Evolutionary conservation across 2,329 filamentous ascomycete genomes (phyloP).

Genomic region (Furcasterigmium sp.): DNA sequence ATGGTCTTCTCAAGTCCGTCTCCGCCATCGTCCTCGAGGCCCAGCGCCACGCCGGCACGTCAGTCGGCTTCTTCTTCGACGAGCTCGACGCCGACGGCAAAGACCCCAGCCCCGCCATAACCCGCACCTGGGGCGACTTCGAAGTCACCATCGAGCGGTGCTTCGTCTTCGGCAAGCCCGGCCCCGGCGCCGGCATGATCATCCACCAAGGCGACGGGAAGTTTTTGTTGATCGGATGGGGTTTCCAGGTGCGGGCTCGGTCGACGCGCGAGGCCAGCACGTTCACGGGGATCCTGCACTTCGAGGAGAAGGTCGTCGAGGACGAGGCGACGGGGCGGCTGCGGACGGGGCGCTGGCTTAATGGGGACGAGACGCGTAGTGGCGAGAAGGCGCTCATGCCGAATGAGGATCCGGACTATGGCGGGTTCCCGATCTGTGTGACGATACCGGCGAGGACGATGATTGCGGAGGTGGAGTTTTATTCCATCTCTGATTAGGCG

Average conservation of each 20-base stretch:
- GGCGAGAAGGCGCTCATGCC: slow-evolving; percentile 42
- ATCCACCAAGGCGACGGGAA: slow-evolving; percentile 16
- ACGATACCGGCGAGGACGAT: slow-evolving; percentile 43
- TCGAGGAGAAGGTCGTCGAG: slow-evolving; percentile 21
- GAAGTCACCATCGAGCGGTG: slow-evolving; percentile 22
- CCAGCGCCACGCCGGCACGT: slow-evolving; percentile 23
- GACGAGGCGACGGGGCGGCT: slow-evolving; percentile 18
- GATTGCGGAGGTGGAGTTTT: slow-evolving; percentile 31
- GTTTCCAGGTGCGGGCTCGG: slow-evolving; percentile 17
- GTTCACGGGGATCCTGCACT: slow-evolving; percentile 18
- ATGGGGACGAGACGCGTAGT: slow-evolving; percentile 26
- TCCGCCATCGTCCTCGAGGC: slow-evolving; percentile 22
- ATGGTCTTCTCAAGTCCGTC: slow-evolving; percentile 19
- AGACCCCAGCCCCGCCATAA: slow-evolving; percentile 17
- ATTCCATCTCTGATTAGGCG: slow-evolving; percentile 12
- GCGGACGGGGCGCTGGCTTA: slow-evolving; percentile 16
- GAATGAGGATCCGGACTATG: slow-evolving; percentile 46
- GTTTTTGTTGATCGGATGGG: slow-evolving; percentile 19
- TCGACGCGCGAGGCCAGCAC: slow-evolving; percentile 11
- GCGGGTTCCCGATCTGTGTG: slow-evolving; percentile 43
- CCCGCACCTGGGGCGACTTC: slow-evolving; percentile 13
- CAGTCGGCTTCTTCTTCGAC: slow-evolving; percentile 25
- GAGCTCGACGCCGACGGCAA: slow-evolving; percentile 10
- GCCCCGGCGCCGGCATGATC: slow-evolving; percentile 19
- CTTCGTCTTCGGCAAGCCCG: slow-evolving; percentile 24